Percentiles rank a stretch among this genome's conserved stretches.
These are phyloP conservation scores for Meredithiella fracta DNA, from an alignment of 2,329 filamentous ascomycete species.

Conservation along the genomic window DNA sequence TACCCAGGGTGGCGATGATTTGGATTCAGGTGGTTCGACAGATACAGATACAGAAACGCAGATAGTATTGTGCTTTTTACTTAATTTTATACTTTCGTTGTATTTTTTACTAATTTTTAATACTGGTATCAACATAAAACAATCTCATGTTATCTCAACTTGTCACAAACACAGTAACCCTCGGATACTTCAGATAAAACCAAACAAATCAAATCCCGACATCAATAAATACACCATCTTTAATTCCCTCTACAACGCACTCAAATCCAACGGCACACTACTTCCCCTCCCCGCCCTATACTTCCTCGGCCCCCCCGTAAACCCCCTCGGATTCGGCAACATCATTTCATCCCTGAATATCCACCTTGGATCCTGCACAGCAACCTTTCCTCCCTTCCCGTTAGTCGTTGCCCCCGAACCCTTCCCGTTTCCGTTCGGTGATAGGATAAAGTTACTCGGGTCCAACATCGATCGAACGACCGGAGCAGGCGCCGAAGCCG, in stretches of 20 bases:
- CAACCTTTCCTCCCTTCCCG: slow-evolving; percentile 25
- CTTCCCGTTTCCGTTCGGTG: slow-evolving; percentile 40
- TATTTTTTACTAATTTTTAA: too few relatives aligned
- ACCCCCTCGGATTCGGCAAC: slow-evolving; percentile 73
- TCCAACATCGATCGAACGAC: slow-evolving; percentile 49
- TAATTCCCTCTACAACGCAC: neutral
- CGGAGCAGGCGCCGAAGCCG: slow-evolving; percentile 20
- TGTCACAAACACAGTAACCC: too few relatives aligned
- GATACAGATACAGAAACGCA: too few relatives aligned
- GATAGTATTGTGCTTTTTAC: too few relatives aligned
- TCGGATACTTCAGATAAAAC: too few relatives aligned
- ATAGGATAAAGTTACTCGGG: slow-evolving; percentile 59
- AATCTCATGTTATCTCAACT: too few relatives aligned
- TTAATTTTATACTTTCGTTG: too few relatives aligned
- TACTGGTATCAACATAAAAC: too few relatives aligned
- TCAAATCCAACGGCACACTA: slow-evolving; percentile 77
- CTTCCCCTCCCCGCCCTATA: slow-evolving; percentile 87
- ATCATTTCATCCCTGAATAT: slow-evolving; percentile 69
- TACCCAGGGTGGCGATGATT: too few relatives aligned
- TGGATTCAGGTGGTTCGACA: too few relatives aligned
- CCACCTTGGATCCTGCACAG: slow-evolving; percentile 67
- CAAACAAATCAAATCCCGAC: neutral
- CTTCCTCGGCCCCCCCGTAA: slow-evolving; percentile 53
- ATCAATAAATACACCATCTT: neutral
- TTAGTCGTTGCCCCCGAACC: slow-evolving; percentile 25